These are phyloP conservation scores for Endocalyx cinctus DNA, from an alignment of 2,329 filamentous ascomycete genomes.

Conservation along the genomic window DNA sequence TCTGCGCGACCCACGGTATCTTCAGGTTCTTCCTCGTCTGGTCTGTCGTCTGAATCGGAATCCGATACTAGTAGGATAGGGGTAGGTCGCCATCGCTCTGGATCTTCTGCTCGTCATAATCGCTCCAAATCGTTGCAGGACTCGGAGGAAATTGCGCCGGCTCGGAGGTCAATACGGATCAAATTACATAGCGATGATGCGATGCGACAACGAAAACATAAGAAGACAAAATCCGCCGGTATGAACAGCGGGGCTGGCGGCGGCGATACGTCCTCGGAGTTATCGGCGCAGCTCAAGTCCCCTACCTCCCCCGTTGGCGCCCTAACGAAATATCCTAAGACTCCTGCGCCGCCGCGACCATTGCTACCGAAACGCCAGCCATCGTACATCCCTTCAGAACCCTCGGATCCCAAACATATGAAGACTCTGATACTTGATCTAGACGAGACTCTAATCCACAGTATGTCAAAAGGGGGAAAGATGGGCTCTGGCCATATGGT, in stretches of 20 bases:
- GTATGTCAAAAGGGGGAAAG: constrained; percentile 90
- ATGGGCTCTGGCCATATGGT: constrained; percentile 99
- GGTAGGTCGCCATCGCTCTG: constrained; percentile 23
- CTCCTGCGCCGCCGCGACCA: constrained; percentile 82
- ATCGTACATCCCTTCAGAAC: constrained; percentile 68
- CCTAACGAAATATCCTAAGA: constrained; percentile 85
- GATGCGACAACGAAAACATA: constrained; percentile 67
- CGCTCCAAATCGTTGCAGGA: constrained; percentile 59
- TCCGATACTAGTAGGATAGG: constrained; percentile 44
- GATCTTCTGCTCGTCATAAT: constrained; percentile 42
- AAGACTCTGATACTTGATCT: constrained; percentile 95
- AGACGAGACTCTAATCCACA: constrained; percentile 97
- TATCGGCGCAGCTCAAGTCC: constrained; percentile 84
- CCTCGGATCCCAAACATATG: constrained; percentile 56
- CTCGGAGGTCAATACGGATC: constrained; percentile 80
- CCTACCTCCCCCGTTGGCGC: constrained; percentile 77
- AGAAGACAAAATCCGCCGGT: constrained; percentile 51
- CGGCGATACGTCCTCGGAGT: constrained; percentile 38
- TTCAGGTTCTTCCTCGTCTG: constrained; percentile 55
- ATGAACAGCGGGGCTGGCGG: constrained; percentile 36
- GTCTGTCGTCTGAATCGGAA: constrained; percentile 68
- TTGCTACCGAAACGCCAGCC: constrained; percentile 85
- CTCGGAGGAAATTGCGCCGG: constrained; percentile 61
- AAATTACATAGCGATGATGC: constrained; percentile 78
- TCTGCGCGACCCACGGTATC: constrained; percentile 27